Conservation (phyloP, 177 flowering plant species). For the Vitis hybrid region DNA sequence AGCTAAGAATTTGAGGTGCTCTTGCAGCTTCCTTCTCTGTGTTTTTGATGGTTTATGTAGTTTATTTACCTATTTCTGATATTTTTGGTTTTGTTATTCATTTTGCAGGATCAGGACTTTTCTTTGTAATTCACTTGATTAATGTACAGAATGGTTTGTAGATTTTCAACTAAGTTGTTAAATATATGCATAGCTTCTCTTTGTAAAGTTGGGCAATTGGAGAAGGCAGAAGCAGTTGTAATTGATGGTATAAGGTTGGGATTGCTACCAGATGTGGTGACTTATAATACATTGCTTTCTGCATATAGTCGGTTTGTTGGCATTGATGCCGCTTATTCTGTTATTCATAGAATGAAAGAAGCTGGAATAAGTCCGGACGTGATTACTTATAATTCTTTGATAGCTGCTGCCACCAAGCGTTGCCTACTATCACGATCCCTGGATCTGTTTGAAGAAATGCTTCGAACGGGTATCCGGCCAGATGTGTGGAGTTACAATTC, state of each 20-base stretch:
- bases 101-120: too few species aligned
- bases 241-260: slow-evolving; percentile 77
- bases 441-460: slow-evolving; percentile 78
- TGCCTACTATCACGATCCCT: slow-evolving; percentile 29
- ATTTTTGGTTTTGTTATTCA: too few species aligned
- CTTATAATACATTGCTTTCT: slow-evolving; percentile 76
- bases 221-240: slow-evolving; percentile 67
- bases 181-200: slow-evolving; percentile 73
- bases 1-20: too few species aligned
- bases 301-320: slow-evolving; percentile 60
- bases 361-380: slow-evolving; percentile 73
- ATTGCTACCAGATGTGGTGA: slow-evolving; percentile 67
- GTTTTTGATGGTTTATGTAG: too few species aligned
- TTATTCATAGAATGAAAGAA: slow-evolving; percentile 65
- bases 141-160: slow-evolving; percentile 33
- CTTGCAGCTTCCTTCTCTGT: too few species aligned
- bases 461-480: slow-evolving; percentile 51
- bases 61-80: too few species aligned
- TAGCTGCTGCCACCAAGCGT: slow-evolving; percentile 58
- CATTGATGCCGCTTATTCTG: slow-evolving; percentile 62
- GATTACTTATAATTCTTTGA: slow-evolving; percentile 72
- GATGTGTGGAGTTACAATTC: slow-evolving; percentile 81
- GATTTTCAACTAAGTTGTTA: slow-evolving; percentile 61
- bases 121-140: too few species aligned
- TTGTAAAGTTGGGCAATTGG: slow-evolving; percentile 59